These are phyloP conservation scores for Porogramme epimiltina DNA, from an alignment of 1,284 basidiomycete species.

Conservation along the genomic window DNA sequence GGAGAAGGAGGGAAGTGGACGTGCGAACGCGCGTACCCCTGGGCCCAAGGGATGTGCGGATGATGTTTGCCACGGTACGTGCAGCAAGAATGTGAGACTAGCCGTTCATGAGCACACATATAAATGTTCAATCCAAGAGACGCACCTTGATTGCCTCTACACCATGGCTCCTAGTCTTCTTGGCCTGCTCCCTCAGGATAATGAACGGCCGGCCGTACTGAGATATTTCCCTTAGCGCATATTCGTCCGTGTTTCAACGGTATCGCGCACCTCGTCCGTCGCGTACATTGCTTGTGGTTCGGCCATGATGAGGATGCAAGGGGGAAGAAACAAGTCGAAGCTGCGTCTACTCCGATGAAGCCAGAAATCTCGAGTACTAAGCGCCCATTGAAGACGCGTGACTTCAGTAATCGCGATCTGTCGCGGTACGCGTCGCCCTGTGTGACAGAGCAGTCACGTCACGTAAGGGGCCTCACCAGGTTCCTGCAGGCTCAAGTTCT, in stretches of 20 bases:
- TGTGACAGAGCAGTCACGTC: too few relatives aligned
- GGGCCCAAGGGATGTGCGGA: slow-evolving; percentile 94
- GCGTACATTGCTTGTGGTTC: slow-evolving; percentile 78
- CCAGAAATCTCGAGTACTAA: not conserved
- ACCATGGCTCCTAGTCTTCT: slow-evolving; percentile 93
- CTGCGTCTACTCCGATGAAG: not conserved
- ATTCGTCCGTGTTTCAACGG: not conserved
- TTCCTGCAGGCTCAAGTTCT: too few relatives aligned
- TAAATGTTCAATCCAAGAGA: slow-evolving; percentile 4
- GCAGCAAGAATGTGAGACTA: slow-evolving; percentile 96
- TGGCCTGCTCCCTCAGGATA: slow-evolving; percentile 94
- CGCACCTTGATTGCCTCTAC: slow-evolving; percentile 93
- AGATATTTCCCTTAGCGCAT: not conserved
- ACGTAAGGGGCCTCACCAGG: too few relatives aligned
- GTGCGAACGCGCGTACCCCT: slow-evolving; percentile 57
- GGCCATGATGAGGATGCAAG: slow-evolving; percentile 35
- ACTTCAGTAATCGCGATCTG: not conserved
- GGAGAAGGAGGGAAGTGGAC: slow-evolving; percentile 1
- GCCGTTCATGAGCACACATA: not conserved
- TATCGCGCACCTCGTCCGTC: slow-evolving; percentile 77
- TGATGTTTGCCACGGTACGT: slow-evolving; percentile 90
- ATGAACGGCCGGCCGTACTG: slow-evolving; percentile 97
- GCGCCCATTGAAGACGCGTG: not conserved
- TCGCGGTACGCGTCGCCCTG: too few relatives aligned
- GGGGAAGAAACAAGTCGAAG: slow-evolving; percentile 1